Evolutionary conservation across 768 basidiomycete genomes (phyloP).

Genomic region (Lenzites betulinus): DNA sequence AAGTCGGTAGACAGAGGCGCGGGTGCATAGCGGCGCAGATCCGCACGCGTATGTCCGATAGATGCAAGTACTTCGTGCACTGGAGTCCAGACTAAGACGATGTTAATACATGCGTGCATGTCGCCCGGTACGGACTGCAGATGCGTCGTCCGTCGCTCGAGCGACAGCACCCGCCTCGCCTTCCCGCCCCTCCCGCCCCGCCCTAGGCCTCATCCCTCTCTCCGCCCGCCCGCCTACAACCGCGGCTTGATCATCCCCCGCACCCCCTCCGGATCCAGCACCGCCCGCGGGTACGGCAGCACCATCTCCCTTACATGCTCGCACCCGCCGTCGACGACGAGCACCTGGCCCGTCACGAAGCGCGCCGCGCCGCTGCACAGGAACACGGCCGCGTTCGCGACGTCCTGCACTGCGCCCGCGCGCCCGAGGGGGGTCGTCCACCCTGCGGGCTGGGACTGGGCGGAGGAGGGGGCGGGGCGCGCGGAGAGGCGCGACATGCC

Average conservation of each 20-base stretch:
- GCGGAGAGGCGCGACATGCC: constrained; percentile 60
- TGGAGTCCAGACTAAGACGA: no score
- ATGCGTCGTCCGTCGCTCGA: no score
- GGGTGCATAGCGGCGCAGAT: not conserved
- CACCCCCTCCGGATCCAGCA: constrained; percentile 60
- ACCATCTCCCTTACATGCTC: constrained; percentile 52
- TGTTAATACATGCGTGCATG: no score
- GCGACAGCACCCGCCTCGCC: not conserved
- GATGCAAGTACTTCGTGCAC: no score
- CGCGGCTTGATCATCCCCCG: constrained; percentile 51
- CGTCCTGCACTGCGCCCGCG: constrained; percentile 57
- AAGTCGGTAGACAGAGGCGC: not conserved
- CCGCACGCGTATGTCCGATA: not conserved
- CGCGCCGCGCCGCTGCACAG: constrained; percentile 81
- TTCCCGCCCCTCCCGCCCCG: not conserved
- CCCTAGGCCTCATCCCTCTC: not conserved
- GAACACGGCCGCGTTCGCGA: constrained; percentile 74
- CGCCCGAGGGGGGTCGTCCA: constrained; percentile 49
- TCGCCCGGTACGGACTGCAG: no score
- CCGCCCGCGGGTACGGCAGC: constrained; percentile 63
- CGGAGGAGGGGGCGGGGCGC: no score
- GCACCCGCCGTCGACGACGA: constrained; percentile 67
- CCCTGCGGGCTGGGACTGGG: not conserved
- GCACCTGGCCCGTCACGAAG: constrained; percentile 75
- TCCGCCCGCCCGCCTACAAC: constrained; percentile 25